phyloP scores from a whole-genome alignment of 371 early-diverging fungal species.

The Entomophthora muscae region DNA sequence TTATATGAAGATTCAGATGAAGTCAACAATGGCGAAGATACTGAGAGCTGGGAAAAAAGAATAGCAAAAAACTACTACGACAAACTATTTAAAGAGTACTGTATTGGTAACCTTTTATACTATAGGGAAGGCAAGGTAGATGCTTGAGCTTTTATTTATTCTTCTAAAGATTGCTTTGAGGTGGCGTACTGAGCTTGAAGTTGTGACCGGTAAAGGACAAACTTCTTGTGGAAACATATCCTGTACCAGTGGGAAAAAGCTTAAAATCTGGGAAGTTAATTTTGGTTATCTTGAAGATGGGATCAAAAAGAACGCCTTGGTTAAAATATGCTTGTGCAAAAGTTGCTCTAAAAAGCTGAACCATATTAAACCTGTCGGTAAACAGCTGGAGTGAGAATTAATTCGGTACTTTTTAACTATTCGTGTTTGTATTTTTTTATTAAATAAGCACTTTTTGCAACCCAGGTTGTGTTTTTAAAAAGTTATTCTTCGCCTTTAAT shows the following conservation, averaged over 20 bases:
- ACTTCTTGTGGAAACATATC: background rate
- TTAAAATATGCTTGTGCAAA: constrained; percentile 7
- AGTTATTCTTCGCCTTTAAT: no score
- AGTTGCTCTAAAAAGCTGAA: constrained; percentile 1
- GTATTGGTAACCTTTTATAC: constrained; percentile 49
- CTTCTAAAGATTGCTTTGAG: constrained; percentile 42
- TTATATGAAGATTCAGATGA: constrained; percentile 18
- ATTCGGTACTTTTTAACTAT: no score
- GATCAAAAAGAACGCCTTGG: constrained; percentile 2
- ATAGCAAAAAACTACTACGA: constrained; percentile 75
- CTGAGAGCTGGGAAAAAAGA: constrained; percentile 50
- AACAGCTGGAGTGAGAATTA: background rate
- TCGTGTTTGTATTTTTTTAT: no score
- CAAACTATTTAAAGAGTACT: constrained; percentile 68
- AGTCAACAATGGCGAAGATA: constrained; percentile 20
- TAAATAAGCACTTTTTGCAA: no score
- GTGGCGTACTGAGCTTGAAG: constrained; percentile 67
- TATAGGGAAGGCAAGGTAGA: constrained; percentile 45
- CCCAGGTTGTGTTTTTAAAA: no score
- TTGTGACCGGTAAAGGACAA: constrained; percentile 51
- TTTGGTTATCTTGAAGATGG: constrained; percentile 8
- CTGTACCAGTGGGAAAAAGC: background rate
- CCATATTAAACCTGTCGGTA: background rate
- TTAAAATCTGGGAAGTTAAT: background rate
- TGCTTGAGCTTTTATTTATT: background rate